Conservation (phyloP, 495 filamentous ascomycete genomes). For the Apiosordaria backusii region DNA sequence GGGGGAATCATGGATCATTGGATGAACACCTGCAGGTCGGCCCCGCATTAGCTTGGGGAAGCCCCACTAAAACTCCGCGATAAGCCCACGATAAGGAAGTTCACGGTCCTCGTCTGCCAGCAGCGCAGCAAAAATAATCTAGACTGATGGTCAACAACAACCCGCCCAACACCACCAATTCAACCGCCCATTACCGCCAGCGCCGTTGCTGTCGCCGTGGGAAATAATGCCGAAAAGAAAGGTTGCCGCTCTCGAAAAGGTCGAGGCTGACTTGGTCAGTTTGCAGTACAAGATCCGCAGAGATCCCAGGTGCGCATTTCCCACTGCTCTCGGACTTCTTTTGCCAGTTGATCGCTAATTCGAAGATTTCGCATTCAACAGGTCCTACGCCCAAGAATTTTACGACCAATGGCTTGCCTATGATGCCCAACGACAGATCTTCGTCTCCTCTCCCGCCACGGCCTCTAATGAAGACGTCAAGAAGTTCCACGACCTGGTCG, state of each 20-base stretch:
- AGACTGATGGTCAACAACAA: slow-evolving; percentile 8
- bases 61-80: slow-evolving; percentile 19
- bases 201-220: background rate
- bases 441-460: slow-evolving; percentile 74
- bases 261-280: slow-evolving; percentile 86
- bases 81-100: slow-evolving; percentile 21
- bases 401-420: slow-evolving; percentile 87
- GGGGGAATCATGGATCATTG: background rate
- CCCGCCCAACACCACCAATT: background rate
- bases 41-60: background rate
- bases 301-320: slow-evolving; percentile 57
- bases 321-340: background rate
- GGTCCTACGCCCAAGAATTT: slow-evolving; percentile 84
- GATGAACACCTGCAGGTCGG: background rate
- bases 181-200: background rate
- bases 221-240: slow-evolving; percentile 75
- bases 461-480: slow-evolving; percentile 71
- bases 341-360: slow-evolving; percentile 3
- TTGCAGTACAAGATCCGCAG: slow-evolving; percentile 83
- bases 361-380: slow-evolving; percentile 24
- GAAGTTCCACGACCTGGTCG: slow-evolving; percentile 71
- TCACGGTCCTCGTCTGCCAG: background rate
- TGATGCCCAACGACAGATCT: slow-evolving; percentile 84
- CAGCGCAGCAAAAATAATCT: slow-evolving; percentile 14
- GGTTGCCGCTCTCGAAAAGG: slow-evolving; percentile 87